These are phyloP conservation scores for Petunia secreta DNA, from an alignment of 257 asterid genomes.

Conservation along the genomic window DNA sequence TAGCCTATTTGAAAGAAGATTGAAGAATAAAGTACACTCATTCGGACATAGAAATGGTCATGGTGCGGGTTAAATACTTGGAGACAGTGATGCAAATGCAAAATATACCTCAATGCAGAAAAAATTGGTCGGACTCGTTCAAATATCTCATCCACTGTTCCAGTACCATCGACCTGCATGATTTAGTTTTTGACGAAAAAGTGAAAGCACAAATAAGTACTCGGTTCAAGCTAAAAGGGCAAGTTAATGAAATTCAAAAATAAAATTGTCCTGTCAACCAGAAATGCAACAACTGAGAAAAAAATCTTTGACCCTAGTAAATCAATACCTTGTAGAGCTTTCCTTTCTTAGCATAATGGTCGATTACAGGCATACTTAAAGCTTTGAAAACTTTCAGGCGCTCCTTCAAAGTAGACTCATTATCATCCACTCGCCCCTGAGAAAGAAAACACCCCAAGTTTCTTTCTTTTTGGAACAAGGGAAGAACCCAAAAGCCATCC, in stretches of 20 bases:
- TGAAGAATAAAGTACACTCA: no score
- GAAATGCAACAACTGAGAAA: not conserved
- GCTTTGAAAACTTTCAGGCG: constrained; percentile 72
- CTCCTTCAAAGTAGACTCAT: constrained; percentile 77
- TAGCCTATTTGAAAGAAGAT: no score
- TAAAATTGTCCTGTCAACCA: no score
- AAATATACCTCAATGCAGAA: constrained; percentile 57
- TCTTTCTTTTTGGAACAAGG: constrained; percentile 28
- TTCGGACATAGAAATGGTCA: no score
- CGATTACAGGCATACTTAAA: constrained; percentile 79
- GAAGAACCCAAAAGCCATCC: constrained; percentile 20
- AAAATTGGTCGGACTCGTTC: constrained; percentile 73
- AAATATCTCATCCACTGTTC: constrained; percentile 84
- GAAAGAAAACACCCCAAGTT: constrained; percentile 24
- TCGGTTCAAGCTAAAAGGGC: not conserved
- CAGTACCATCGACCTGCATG: constrained; percentile 84
- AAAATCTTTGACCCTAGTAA: constrained; percentile 19
- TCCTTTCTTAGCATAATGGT: constrained; percentile 76
- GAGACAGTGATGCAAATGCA: not conserved
- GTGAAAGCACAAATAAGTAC: not conserved
- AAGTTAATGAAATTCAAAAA: not conserved
- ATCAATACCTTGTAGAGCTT: constrained; percentile 81
- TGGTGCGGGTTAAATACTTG: not conserved
- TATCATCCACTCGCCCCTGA: constrained; percentile 95
- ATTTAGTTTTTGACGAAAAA: not conserved